Evolutionary conservation across 768 basidiomycete genomes (phyloP).

Genomic region (Aureoboletus auriporus): DNA sequence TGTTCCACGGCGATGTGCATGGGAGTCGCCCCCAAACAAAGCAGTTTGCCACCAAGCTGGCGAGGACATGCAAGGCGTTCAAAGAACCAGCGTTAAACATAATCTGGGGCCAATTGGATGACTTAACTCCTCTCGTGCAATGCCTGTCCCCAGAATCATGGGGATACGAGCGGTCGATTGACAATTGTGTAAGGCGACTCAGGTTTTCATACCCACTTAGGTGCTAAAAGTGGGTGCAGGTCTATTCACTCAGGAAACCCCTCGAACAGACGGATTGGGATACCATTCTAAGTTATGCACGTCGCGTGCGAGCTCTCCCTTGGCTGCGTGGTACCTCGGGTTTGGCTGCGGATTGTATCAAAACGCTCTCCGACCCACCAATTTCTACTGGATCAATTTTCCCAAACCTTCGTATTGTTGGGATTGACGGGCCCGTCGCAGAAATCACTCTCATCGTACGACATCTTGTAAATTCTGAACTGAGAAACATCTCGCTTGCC

Average conservation of each 20-base stretch:
- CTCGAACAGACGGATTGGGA: constrained; percentile 1
- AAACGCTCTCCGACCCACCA: constrained; percentile 1
- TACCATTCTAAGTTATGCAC: constrained; percentile 6
- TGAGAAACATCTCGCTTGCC: background rate
- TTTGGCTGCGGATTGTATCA: background rate
- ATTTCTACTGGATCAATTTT: background rate
- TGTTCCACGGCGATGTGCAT: too few species aligned
- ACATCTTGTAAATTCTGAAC: constrained; percentile 1
- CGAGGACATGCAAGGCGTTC: constrained; percentile 14
- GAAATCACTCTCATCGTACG: constrained; percentile 5
- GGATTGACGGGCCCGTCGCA: background rate
- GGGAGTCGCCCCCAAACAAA: too few species aligned
- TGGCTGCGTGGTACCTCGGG: background rate
- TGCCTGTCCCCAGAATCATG: constrained; percentile 4
- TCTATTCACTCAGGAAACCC: too few species aligned
- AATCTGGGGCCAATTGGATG: constrained; percentile 9
- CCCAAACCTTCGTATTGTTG: constrained; percentile 8
- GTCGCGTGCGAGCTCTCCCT: constrained; percentile 7
- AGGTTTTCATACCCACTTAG: background rate
- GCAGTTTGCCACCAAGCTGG: background rate
- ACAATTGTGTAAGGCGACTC: constrained; percentile 3
- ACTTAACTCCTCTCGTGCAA: constrained; percentile 9
- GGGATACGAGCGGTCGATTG: background rate
- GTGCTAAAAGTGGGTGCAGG: background rate
- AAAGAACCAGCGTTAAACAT: constrained; percentile 8